Percentiles rank a stretch among this genome's conserved stretches.
Evolutionary conservation across 192 early-diverging fungal genomes (phyloP).

Genomic region (Bifiguratus adelaidae): DNA sequence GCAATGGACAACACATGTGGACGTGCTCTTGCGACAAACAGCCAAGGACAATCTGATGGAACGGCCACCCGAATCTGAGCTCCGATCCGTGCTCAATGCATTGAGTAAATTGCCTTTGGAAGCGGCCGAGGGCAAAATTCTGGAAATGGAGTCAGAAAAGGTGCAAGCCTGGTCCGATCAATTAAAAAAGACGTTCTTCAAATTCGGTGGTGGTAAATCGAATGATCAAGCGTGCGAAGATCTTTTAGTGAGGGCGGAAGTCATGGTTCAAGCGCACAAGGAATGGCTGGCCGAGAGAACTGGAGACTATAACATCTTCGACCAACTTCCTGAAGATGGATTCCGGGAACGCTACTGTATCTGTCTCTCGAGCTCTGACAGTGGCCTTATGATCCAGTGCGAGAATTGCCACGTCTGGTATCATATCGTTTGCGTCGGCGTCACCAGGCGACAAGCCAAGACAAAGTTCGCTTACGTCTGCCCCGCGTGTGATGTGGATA

Average conservation of each 20-base stretch:
- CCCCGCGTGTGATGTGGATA: constrained; percentile 33
- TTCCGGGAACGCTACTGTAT: constrained; percentile 38
- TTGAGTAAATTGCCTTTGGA: neutral
- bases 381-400: constrained; percentile 60
- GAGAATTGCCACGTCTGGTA: constrained; percentile 56
- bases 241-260: neutral
- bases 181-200: neutral
- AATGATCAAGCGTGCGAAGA: neutral
- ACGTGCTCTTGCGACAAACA: constrained; percentile 6
- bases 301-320: neutral
- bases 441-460: constrained; percentile 28
- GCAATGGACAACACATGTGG: constrained; percentile 12
- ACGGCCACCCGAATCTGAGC: constrained; percentile 15
- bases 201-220: neutral
- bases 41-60: constrained; percentile 11
- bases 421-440: constrained; percentile 44
- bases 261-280: neutral
- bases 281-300: neutral
- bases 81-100: constrained; percentile 10
- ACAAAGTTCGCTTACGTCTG: constrained; percentile 37
- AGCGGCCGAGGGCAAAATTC: neutral
- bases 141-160: neutral
- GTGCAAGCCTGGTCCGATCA: neutral
- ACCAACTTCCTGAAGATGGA: neutral
- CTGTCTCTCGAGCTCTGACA: constrained; percentile 46